phyloP scores from a whole-genome alignment of 2,329 filamentous ascomycete genomes.

The Cladosporium sp. region DNA sequence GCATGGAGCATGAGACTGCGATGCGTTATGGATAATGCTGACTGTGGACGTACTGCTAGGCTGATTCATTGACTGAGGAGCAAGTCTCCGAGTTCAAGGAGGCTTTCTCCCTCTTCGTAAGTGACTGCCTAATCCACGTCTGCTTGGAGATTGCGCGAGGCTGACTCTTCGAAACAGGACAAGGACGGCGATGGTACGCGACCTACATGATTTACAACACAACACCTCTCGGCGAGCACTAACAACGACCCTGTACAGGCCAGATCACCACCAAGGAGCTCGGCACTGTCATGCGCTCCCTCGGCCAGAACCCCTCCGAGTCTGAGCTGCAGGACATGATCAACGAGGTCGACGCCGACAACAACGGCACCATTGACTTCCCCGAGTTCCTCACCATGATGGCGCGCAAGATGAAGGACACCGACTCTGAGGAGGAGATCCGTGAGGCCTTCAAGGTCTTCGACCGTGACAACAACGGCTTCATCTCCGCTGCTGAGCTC shows the following conservation, averaged over 20 bases:
- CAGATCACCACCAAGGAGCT: conserved; percentile 62
- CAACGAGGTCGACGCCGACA: conserved; percentile 62
- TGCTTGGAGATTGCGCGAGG: conserved; percentile 12
- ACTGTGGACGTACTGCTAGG: conserved; percentile 51
- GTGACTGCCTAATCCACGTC: conserved; percentile 38
- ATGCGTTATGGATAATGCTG: conserved; percentile 14
- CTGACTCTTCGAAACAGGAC: conserved; percentile 41
- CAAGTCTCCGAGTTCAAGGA: conserved; percentile 99
- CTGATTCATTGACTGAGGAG: conserved; percentile 98
- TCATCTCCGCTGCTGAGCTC: conserved; percentile 60
- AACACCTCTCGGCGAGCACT: not conserved
- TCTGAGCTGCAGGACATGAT: conserved; percentile 63
- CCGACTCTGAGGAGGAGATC: conserved; percentile 61
- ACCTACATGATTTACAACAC: conserved; percentile 19
- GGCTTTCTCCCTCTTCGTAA: conserved; percentile 99
- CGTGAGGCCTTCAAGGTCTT: conserved; percentile 63
- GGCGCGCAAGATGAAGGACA: conserved; percentile 59
- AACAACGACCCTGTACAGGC: conserved; percentile 37
- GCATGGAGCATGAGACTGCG: not conserved
- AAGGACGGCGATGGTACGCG: conserved; percentile 54
- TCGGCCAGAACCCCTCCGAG: conserved; percentile 60
- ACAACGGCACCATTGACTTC: conserved; percentile 63
- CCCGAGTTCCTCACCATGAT: conserved; percentile 65
- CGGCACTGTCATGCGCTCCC: conserved; percentile 60
- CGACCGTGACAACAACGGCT: conserved; percentile 62